Percentiles rank a stretch among this genome's conserved stretches.
Conservation (phyloP, 2,329 filamentous ascomycete species). For the Penicillium glabrum region DNA sequence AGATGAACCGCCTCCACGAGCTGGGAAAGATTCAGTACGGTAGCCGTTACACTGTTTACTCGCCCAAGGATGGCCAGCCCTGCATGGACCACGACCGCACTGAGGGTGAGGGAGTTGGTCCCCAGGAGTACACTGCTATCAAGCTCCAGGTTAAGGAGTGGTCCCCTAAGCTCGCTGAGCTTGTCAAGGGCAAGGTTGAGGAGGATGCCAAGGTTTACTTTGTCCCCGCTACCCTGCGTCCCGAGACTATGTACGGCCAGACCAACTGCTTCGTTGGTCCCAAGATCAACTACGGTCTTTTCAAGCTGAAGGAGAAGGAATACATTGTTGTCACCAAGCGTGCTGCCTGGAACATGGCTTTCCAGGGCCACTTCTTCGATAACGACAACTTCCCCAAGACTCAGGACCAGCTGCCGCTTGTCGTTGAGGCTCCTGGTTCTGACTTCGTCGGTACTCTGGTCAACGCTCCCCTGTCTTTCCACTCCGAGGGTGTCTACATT, state of each 20-base stretch:
- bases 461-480: constrained; percentile 81
- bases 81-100: constrained; percentile 86
- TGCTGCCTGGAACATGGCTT: constrained; percentile 91
- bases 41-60: constrained; percentile 91
- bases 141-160: constrained; percentile 92
- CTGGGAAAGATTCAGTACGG: constrained; percentile 92
- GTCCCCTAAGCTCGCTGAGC: constrained; percentile 71
- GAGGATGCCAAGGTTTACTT: constrained; percentile 79
- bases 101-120: constrained; percentile 76
- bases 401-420: constrained; percentile 72
- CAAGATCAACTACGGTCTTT: constrained; percentile 84
- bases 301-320: constrained; percentile 73
- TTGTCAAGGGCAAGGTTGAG: constrained; percentile 75
- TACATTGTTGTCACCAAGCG: constrained; percentile 83
- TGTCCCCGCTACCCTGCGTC: constrained; percentile 85
- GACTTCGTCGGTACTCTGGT: constrained; percentile 86
- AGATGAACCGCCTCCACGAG: constrained; percentile 90
- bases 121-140: constrained; percentile 89
- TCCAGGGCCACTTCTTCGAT: constrained; percentile 77
- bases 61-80: constrained; percentile 81
- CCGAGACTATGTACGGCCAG: constrained; percentile 99
- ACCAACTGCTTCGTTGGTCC: constrained; percentile 94
- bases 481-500: constrained; percentile 80
- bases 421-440: constrained; percentile 72
- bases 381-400: constrained; percentile 48